A percentile compares a stretch with the other conserved stretches of the same genome.
These are phyloP conservation scores for Hippophae gyantsensis DNA, from an alignment of 306 rosid genomes.

Conservation along the genomic window DNA sequence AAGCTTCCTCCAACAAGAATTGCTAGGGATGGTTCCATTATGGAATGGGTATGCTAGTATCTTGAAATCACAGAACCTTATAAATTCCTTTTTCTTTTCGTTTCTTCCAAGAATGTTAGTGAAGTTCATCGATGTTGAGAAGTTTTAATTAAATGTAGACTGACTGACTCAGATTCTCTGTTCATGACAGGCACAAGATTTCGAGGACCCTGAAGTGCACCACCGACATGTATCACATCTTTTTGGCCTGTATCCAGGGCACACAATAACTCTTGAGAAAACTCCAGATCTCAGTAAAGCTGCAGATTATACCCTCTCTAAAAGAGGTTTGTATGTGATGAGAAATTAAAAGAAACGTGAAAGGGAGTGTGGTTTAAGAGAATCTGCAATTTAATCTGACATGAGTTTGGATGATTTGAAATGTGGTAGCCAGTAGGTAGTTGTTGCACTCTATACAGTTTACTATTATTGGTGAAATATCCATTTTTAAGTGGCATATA, in stretches of 20 bases:
- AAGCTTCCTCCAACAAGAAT: slow-evolving; percentile 60
- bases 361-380: too few species aligned
- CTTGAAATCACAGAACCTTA: neutral
- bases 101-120: neutral
- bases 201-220: slow-evolving; percentile 62
- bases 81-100: slow-evolving; percentile 2
- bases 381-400: neutral
- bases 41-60: slow-evolving; percentile 75
- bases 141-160: slow-evolving; percentile 6
- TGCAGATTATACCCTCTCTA: slow-evolving; percentile 43
- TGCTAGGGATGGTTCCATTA: slow-evolving; percentile 78
- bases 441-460: too few species aligned
- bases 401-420: neutral
- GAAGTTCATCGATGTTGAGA: slow-evolving; percentile 3
- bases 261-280: slow-evolving; percentile 57
- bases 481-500: too few species aligned
- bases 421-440: too few species aligned
- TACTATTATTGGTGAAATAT: too few species aligned
- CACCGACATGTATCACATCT: slow-evolving; percentile 82
- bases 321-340: slow-evolving; percentile 51
- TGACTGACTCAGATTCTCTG: neutral
- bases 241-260: slow-evolving; percentile 87
- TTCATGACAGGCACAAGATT: slow-evolving; percentile 61
- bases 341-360: neutral
- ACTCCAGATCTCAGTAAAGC: slow-evolving; percentile 74